phyloP scores from a whole-genome alignment of 441 rosid genomes.

The Oxalis stricta region DNA sequence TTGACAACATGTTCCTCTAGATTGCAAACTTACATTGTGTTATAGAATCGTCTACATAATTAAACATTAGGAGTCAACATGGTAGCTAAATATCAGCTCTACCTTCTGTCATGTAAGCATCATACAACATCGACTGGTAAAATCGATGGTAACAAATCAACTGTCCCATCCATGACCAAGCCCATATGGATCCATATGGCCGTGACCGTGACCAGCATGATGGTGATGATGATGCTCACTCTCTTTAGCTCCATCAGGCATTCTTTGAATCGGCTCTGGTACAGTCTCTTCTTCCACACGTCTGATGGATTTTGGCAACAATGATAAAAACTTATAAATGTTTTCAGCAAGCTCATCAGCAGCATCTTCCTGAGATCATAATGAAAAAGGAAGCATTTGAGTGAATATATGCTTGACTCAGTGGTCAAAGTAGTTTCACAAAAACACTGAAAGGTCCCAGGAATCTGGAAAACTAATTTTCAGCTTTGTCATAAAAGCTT shows the following conservation, averaged over 20 bases:
- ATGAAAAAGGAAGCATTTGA: not conserved
- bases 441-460: no score
- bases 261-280: conserved; percentile 51
- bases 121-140: not conserved
- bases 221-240: conserved; percentile 26
- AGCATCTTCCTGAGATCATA: conserved; percentile 39
- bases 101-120: not conserved
- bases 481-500: no score
- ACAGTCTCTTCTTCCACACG: conserved; percentile 38
- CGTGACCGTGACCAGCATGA: conserved; percentile 20
- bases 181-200: conserved; percentile 59
- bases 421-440: no score
- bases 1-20: no score
- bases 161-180: conserved; percentile 61
- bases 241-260: conserved; percentile 39
- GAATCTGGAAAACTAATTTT: no score
- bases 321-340: conserved; percentile 41
- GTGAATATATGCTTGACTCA: no score
- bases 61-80: not conserved
- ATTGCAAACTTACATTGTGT: not conserved
- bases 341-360: conserved; percentile 51
- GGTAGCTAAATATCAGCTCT: not conserved
- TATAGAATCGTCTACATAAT: not conserved
- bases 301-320: conserved; percentile 45
- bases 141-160: conserved; percentile 14